Base-by-base conservation (phyloP, 2,329 filamentous ascomycete species). In the Neocucurbitaria cava region DNA sequence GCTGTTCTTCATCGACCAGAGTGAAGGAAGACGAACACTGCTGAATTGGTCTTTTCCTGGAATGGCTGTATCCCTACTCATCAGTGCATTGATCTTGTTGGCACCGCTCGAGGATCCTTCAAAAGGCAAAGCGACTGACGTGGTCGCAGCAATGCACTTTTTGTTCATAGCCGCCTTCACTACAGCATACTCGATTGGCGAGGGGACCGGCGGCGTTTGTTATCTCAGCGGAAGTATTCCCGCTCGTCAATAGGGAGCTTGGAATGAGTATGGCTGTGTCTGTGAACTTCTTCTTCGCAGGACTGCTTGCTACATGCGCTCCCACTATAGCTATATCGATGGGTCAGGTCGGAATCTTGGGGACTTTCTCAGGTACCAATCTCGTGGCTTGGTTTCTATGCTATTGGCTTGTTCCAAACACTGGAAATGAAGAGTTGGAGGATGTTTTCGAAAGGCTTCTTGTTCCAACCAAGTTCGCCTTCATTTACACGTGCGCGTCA, bases 241-340 rank as follows among this genome's bases (percentile, higher is more conserved):
- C 49, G 17, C 18, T 52, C 1, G 26, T 46, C 5, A 33, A 38
- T 5, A 28, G 49, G 10, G 49, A 52, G 33, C 49, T 52, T 21
- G 36, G 36, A 3, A 40, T 40, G 36, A 40, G 36, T 33, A 6
- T 40, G 8, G 36, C 36, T 11, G 36, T 40, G 2, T 49, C 18
- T 20, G 48, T 45, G 51, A 54, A 54, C 33, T 54, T 54, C 30
- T 20, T 28, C 2, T 45, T 45, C 10, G 51, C 51, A 10, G 51
- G 51, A 0, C 8, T 40, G 11, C 24, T 54, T 3, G 45, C 51
- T 40, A 23, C 48, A 3, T 5, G 30, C 6, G 42, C 49, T 7
- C 49, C 49, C 1, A 28, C 21, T 23, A 31, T 51, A 6, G n/a
- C 31, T 20, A 51, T 18, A 20, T 11, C 3, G 11, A 6, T 51